Percentiles rank a stretch among this genome's conserved stretches.
These are phyloP conservation scores for Neofusicoccum umdonicola DNA, from an alignment of 2,329 filamentous ascomycete species.

Conservation along the genomic window DNA sequence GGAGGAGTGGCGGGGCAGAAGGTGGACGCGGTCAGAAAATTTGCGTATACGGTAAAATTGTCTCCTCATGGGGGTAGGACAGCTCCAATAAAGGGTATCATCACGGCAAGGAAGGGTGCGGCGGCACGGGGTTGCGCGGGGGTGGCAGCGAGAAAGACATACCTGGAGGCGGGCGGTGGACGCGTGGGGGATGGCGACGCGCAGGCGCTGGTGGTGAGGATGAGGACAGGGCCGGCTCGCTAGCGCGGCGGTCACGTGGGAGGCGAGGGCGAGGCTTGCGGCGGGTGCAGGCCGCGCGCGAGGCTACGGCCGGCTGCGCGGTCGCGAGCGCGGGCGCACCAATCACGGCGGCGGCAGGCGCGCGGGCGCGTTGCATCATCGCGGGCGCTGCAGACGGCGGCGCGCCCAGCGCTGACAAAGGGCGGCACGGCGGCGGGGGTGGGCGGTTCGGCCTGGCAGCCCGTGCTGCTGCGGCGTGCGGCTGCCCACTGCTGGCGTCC, in stretches of 20 bases:
- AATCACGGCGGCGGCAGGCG: neutral
- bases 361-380: neutral
- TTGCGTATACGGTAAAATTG: conserved; percentile 19
- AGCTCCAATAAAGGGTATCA: conserved; percentile 73
- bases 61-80: conserved; percentile 56
- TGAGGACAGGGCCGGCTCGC: neutral
- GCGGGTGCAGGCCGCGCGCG: neutral
- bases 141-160: neutral
- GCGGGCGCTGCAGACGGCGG: conserved; percentile 1
- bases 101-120: conserved; percentile 41
- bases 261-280: neutral
- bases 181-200: neutral
- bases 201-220: neutral
- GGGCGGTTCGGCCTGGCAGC: no score
- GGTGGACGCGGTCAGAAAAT: conserved; percentile 9
- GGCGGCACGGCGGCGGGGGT: neutral
- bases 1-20: neutral
- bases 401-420: neutral
- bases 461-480: no score
- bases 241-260: conserved; percentile 8
- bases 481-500: no score
- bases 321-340: neutral
- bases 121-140: conserved; percentile 12
- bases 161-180: neutral
- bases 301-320: neutral